Base-by-base conservation (phyloP, 768 basidiomycete genomes). In the Kwoniella europaea region DNA sequence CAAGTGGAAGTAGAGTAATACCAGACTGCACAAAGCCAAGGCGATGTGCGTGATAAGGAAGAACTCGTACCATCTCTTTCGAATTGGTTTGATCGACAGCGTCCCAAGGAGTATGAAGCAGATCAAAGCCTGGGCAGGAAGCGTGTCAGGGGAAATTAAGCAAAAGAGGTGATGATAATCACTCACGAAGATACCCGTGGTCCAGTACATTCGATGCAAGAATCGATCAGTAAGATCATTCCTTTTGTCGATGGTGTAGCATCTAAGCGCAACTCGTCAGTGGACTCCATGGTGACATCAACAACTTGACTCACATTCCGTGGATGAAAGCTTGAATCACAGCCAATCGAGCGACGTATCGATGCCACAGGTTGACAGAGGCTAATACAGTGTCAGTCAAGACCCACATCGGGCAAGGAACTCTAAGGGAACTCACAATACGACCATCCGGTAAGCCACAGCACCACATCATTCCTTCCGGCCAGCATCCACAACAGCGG, bases 391-490 rank as follows among this genome's bases (percentile, higher is more conserved):
- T 35, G 6, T 35, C 35, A 35, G 0, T 35, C 1, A 35, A 6
- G 35, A 35, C 6, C 7, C 7, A 35, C 35, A 35, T 35, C 35
- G 35, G 35, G 35, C 35, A 35, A 7, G 7, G 6, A 35, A 35
- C 35, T 35, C 35, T 1, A 35, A 35, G 4, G 29, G 50, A 50
- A 66, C 71, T 72, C 18, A 69, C 71, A 53, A 44, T 54, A 77
- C 9, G 76, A 75, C 76, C 74, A 77, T 43, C 76, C 76, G 16
- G 71, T 73, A 4, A 77, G 2, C 71, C 71, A 77, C 7, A 77
- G 62, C 15, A 77, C 22, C 20, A 77, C 43, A 65, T 77, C 74
- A 64, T 77, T 77, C 44, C 76, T 29, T 24, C 72, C 74, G 2
- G 76, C 76, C 20, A 75, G 35, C 7, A 64, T 13, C 74, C 74